Conservation (phyloP, 768 basidiomycete species). For the Agaricus blazei region DNA sequence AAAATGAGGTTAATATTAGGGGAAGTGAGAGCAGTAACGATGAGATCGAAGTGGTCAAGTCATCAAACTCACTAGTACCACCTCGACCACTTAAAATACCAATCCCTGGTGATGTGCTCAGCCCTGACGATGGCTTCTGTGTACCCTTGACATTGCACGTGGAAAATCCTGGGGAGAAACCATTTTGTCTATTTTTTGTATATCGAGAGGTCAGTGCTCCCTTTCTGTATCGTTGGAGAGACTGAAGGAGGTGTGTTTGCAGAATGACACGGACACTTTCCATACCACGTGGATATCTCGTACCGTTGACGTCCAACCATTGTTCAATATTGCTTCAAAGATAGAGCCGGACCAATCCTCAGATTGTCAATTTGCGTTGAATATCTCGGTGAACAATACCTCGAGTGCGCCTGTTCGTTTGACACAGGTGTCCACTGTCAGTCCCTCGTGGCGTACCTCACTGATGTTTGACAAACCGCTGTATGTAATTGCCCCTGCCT, state of each 20-base stretch:
- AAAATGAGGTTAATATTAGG: slow-evolving; percentile 62
- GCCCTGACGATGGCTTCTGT: slow-evolving; percentile 7
- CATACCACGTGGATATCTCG: slow-evolving; percentile 51
- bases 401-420: slow-evolving; percentile 39
- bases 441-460: slow-evolving; percentile 62
- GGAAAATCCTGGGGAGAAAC: slow-evolving; percentile 8
- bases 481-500: slow-evolving; percentile 33
- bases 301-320: slow-evolving; percentile 52
- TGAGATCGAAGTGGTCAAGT: slow-evolving; percentile 14
- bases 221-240: too few species aligned
- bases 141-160: slow-evolving; percentile 10
- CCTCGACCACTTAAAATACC: slow-evolving; percentile 11
- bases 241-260: slow-evolving; percentile 15
- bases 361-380: slow-evolving; percentile 47
- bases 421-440: slow-evolving; percentile 57
- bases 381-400: slow-evolving; percentile 53
- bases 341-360: slow-evolving; percentile 45
- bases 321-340: slow-evolving; percentile 48
- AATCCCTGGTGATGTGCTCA: neutral
- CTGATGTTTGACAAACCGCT: slow-evolving; percentile 28
- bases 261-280: slow-evolving; percentile 50
- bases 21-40: slow-evolving; percentile 56
- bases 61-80: slow-evolving; percentile 10
- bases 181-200: slow-evolving; percentile 17
- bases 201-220: slow-evolving; percentile 49